Percentiles rank a stretch among this genome's conserved stretches.
Evolutionary conservation across 75 land plant genomes (phyloP).

Genomic region (Pinus albicaulis): DNA sequence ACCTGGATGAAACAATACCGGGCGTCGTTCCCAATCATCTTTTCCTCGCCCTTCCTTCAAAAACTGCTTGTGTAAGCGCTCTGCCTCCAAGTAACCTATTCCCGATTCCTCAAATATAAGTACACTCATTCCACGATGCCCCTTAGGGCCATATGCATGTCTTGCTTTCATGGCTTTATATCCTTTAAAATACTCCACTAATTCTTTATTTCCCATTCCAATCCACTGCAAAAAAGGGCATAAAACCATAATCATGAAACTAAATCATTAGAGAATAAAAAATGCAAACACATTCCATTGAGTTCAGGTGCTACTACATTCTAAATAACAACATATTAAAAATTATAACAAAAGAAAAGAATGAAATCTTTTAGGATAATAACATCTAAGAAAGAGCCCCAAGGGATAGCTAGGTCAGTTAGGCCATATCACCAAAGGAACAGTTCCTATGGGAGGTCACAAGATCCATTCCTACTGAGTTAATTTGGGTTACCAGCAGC

Average conservation of each 20-base stretch:
- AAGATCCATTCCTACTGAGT: no score
- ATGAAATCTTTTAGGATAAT: not conserved
- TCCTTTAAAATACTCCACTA: slow-evolving; percentile 65
- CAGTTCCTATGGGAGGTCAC: no score
- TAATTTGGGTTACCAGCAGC: no score
- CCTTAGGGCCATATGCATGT: slow-evolving; percentile 93
- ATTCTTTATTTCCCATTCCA: slow-evolving; percentile 98
- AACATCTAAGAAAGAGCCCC: not conserved
- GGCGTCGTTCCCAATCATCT: slow-evolving; percentile 62
- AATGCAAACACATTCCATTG: not conserved
- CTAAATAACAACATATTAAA: not conserved
- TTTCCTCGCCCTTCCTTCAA: slow-evolving; percentile 41
- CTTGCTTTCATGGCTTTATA: slow-evolving; percentile 79
- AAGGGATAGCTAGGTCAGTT: no score
- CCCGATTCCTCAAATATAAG: slow-evolving; percentile 77
- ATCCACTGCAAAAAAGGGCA: slow-evolving; percentile 55
- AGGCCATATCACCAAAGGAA: no score
- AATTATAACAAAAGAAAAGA: not conserved
- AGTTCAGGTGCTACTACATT: not conserved
- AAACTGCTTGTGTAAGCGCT: slow-evolving; percentile 75
- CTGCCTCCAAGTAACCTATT: slow-evolving; percentile 79
- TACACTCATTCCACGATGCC: slow-evolving; percentile 91
- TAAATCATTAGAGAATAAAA: not conserved
- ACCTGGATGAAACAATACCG: slow-evolving; percentile 49
- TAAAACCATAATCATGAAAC: slow-evolving; percentile 1